A percentile compares a stretch with the other conserved stretches of the same genome.
These are phyloP conservation scores for Pichia sp. DNA, from an alignment of 1,139 yeast species.

Conservation along the genomic window DNA sequence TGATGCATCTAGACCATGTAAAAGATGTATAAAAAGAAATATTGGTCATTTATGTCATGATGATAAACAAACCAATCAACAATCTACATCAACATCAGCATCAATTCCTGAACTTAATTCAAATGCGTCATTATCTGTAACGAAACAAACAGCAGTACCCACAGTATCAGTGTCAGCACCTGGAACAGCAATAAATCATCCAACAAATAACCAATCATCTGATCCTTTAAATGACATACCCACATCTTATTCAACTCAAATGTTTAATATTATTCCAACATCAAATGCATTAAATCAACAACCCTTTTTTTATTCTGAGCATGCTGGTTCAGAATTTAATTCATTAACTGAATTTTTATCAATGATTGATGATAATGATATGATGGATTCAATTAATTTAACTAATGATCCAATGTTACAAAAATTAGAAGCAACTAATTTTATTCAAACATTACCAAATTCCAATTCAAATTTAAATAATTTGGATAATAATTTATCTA, in stretches of 20 bases:
- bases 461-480: background rate
- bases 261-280: conserved; percentile 9
- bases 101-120: no score
- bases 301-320: conserved; percentile 81
- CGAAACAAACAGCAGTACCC: no score
- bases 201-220: background rate
- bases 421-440: conserved; percentile 25
- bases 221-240: background rate
- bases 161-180: no score
- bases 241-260: background rate
- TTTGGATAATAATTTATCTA: background rate
- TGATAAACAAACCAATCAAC: conserved; percentile 31
- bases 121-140: no score
- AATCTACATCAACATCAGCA: no score
- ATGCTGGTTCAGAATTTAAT: conserved; percentile 88
- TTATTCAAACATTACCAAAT: conserved; percentile 1
- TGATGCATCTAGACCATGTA: conserved; percentile 81
- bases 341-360: conserved; percentile 84
- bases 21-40: conserved; percentile 78
- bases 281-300: conserved; percentile 47
- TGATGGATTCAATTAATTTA: conserved; percentile 42
- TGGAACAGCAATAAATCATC: no score
- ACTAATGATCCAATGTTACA: conserved; percentile 32
- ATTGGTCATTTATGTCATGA: conserved; percentile 88
- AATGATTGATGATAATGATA: conserved; percentile 81